A percentile compares a stretch with the other conserved stretches of the same genome.
These are phyloP conservation scores for Karstenula rhodostoma DNA, from an alignment of 2,329 filamentous ascomycete genomes.

Conservation along the genomic window DNA sequence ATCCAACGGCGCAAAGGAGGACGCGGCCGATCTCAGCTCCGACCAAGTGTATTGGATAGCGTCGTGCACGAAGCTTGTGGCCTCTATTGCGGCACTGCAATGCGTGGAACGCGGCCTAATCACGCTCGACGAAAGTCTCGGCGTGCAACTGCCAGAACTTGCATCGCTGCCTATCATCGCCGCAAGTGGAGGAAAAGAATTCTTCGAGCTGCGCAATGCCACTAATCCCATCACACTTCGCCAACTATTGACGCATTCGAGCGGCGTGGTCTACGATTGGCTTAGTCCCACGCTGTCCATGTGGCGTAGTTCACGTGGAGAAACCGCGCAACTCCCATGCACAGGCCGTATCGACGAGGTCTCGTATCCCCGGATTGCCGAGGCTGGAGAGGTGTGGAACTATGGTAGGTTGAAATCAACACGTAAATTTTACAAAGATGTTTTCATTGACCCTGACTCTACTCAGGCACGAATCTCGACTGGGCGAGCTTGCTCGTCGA, in stretches of 20 bases:
- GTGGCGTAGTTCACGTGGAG: slow-evolving; percentile 52
- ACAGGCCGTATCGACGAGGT: slow-evolving; percentile 41
- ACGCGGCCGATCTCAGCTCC: slow-evolving; percentile 60
- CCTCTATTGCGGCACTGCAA: slow-evolving; percentile 43
- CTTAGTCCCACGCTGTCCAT: slow-evolving; percentile 50
- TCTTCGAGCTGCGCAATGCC: slow-evolving; percentile 19
- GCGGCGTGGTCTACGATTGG: slow-evolving; percentile 56
- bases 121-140: slow-evolving; percentile 38
- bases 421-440: neutral
- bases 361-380: slow-evolving; percentile 34
- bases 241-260: slow-evolving; percentile 47
- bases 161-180: slow-evolving; percentile 26
- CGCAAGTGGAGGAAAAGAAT: neutral
- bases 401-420: slow-evolving; percentile 45
- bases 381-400: slow-evolving; percentile 57
- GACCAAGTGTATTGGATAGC: slow-evolving; percentile 59
- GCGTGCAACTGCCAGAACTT: slow-evolving; percentile 32
- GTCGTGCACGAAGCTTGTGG: slow-evolving; percentile 51
- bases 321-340: slow-evolving; percentile 14
- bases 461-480: slow-evolving; percentile 51
- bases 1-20: slow-evolving; percentile 44
- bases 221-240: slow-evolving; percentile 31
- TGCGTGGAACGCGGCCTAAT: slow-evolving; percentile 46
- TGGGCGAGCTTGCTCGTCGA: slow-evolving; percentile 59
- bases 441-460: neutral